Evolutionary conservation across 2,329 filamentous ascomycete species (phyloP).

Genomic region (Coleophoma crateriformis): DNA sequence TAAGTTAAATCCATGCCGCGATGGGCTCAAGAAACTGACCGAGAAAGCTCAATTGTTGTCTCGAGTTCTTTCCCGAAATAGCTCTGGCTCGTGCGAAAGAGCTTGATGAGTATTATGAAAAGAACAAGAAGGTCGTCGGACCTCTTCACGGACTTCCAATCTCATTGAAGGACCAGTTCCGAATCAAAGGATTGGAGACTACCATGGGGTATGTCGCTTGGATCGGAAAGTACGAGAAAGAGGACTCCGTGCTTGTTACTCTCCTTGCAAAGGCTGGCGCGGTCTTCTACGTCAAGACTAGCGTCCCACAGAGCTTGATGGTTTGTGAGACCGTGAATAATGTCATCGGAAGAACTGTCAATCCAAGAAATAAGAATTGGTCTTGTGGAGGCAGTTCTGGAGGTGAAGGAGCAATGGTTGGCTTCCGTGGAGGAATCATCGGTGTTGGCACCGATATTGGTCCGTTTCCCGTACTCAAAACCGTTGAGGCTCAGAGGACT

Average conservation of each 20-base stretch:
- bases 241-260: constrained; percentile 24
- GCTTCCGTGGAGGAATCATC: constrained; percentile 17
- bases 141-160: constrained; percentile 47
- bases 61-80: constrained; percentile 39
- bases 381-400: constrained; percentile 24
- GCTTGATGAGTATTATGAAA: constrained; percentile 35
- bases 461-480: neutral
- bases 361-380: constrained; percentile 27
- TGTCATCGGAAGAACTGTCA: constrained; percentile 33
- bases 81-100: constrained; percentile 34
- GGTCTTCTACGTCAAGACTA: constrained; percentile 28
- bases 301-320: constrained; percentile 20
- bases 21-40: neutral
- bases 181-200: constrained; percentile 46
- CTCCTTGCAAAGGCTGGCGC: constrained; percentile 28
- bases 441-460: constrained; percentile 24
- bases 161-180: constrained; percentile 56
- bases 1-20: neutral
- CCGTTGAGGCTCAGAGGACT: no score
- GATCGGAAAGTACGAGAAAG: constrained; percentile 19
- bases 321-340: constrained; percentile 33
- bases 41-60: constrained; percentile 26
- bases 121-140: constrained; percentile 35
- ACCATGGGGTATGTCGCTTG: constrained; percentile 29
- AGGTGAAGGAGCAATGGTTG: constrained; percentile 22